A percentile compares a stretch with the other conserved stretches of the same genome.
Evolutionary conservation across 192 early-diverging fungal species (phyloP).

Genomic region (Phlyctochytrium arcticum): DNA sequence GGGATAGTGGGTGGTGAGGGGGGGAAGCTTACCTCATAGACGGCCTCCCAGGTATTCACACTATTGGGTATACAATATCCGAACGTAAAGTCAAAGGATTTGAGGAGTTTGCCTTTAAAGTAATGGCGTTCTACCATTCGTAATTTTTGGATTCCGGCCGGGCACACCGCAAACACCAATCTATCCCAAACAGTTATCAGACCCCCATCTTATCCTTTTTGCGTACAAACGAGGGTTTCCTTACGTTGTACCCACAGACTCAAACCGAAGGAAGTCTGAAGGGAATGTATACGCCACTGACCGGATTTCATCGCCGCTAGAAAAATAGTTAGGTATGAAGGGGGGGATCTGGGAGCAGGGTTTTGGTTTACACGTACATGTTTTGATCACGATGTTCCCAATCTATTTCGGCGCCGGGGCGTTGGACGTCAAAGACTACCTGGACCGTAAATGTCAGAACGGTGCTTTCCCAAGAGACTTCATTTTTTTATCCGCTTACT

Average conservation of each 20-base stretch:
- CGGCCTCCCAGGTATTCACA: constrained; percentile 51
- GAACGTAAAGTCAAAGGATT: constrained; percentile 55
- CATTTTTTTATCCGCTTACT: neutral
- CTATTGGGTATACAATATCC: constrained; percentile 59
- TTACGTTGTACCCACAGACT: constrained; percentile 36
- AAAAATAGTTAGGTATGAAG: too few species aligned
- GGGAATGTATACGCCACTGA: constrained; percentile 28
- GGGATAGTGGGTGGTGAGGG: neutral
- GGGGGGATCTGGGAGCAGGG: neutral
- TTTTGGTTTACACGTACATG: neutral
- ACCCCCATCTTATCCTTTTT: neutral
- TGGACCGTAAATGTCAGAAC: neutral
- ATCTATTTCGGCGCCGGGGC: constrained; percentile 27
- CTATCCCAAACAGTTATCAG: constrained; percentile 20
- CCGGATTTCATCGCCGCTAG: constrained; percentile 24
- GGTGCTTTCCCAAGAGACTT: neutral
- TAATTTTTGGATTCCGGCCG: constrained; percentile 38
- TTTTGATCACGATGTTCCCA: constrained; percentile 23
- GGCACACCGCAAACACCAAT: constrained; percentile 49
- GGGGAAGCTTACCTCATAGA: constrained; percentile 38
- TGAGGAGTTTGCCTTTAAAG: constrained; percentile 46
- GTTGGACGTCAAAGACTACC: constrained; percentile 44
- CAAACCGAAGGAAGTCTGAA: constrained; percentile 17
- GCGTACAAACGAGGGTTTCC: neutral
- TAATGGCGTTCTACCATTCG: constrained; percentile 58